phyloP scores from a whole-genome alignment of 306 rosid species.

The Vigna angularis region DNA sequence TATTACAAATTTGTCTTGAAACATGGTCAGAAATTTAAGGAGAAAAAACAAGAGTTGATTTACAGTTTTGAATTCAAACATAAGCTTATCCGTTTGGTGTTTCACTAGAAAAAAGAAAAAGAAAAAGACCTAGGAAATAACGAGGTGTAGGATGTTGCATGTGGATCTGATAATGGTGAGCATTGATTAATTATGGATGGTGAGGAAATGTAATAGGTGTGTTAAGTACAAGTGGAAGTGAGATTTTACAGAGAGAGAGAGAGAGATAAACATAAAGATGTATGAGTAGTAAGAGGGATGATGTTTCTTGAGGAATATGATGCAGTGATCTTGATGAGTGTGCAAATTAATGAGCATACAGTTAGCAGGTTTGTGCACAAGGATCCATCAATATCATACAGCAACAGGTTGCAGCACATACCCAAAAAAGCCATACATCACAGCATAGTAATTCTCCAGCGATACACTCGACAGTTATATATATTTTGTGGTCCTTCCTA shows the following conservation, averaged over 20 bases:
- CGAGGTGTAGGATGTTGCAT: neutral
- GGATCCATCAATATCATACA: slow-evolving; percentile 48
- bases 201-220: neutral
- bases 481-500: slow-evolving; percentile 41
- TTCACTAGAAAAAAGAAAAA: neutral
- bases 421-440: slow-evolving; percentile 41
- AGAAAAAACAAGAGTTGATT: too few species aligned
- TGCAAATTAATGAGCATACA: slow-evolving; percentile 36
- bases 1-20: too few species aligned
- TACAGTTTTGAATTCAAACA: too few species aligned
- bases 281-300: neutral
- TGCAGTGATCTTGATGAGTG: slow-evolving; percentile 33
- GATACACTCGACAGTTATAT: slow-evolving; percentile 44
- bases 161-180: neutral
- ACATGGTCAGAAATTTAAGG: too few species aligned
- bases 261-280: neutral
- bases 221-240: slow-evolving; percentile 41
- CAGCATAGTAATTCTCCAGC: slow-evolving; percentile 37
- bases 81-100: neutral
- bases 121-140: neutral
- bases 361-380: slow-evolving; percentile 41
- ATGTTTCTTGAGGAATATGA: neutral
- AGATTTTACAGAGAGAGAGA: slow-evolving; percentile 20
- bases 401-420: slow-evolving; percentile 43
- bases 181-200: neutral